phyloP scores from a whole-genome alignment of 306 rosid species.

The Trichosanthes cucumerina region DNA sequence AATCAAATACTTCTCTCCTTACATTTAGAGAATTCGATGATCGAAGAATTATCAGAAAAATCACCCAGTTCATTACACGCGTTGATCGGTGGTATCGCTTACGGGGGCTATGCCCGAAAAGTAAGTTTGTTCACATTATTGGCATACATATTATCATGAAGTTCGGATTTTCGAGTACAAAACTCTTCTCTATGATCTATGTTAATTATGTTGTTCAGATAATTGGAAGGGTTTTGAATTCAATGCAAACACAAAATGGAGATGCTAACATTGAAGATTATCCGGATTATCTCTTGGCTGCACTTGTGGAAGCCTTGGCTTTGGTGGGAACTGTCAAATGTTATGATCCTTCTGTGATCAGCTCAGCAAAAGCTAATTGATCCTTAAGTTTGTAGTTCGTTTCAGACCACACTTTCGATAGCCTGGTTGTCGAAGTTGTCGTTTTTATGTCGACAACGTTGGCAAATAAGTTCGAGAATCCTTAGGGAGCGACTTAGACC shows the following conservation, averaged over 20 bases:
- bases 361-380: background rate
- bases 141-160: background rate
- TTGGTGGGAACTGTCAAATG: constrained; percentile 65
- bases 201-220: constrained; percentile 34
- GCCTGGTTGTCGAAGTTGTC: background rate
- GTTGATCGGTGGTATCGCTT: constrained; percentile 63
- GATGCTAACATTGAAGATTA: constrained; percentile 43
- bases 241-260: constrained; percentile 44
- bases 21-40: constrained; percentile 25
- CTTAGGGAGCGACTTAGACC: background rate
- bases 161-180: background rate
- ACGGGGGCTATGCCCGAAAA: constrained; percentile 94
- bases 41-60: constrained; percentile 12
- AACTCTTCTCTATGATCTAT: background rate
- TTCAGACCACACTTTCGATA: background rate
- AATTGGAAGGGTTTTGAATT: constrained; percentile 68
- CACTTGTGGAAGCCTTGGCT: constrained; percentile 65
- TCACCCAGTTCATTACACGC: constrained; percentile 26
- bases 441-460: background rate
- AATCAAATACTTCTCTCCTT: background rate
- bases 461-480: background rate
- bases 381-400: background rate
- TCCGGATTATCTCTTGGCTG: constrained; percentile 54
- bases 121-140: constrained; percentile 19
- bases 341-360: constrained; percentile 14